Percentiles rank a stretch among this genome's conserved stretches.
These are phyloP conservation scores for Dichomitus squalens DNA, from an alignment of 1,284 basidiomycete genomes.

Conservation along the genomic window DNA sequence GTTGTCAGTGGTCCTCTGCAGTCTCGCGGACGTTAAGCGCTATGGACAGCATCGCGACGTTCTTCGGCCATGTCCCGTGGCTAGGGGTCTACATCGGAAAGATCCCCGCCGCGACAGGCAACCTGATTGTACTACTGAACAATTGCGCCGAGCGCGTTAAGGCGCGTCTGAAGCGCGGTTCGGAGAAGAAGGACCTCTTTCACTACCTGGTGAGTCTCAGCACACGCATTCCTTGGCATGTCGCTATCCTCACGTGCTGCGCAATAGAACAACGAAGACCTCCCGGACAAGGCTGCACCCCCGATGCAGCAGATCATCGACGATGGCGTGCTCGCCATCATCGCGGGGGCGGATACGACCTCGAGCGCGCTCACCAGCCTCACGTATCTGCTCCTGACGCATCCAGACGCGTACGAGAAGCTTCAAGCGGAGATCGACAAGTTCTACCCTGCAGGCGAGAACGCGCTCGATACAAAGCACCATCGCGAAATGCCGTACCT, in stretches of 20 bases:
- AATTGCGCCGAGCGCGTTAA: slow-evolving; percentile 5
- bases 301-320: slow-evolving; percentile 14
- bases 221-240: not conserved
- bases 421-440: slow-evolving; percentile 34
- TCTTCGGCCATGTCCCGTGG: slow-evolving; percentile 3
- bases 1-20: not conserved
- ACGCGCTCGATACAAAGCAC: slow-evolving; percentile 23
- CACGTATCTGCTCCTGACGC: slow-evolving; percentile 24
- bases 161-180: slow-evolving; percentile 12
- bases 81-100: not conserved
- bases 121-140: slow-evolving; percentile 4
- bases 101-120: slow-evolving; percentile 5
- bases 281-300: slow-evolving; percentile 9
- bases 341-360: slow-evolving; percentile 37
- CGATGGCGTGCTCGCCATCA: slow-evolving; percentile 22
- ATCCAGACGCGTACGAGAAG: slow-evolving; percentile 22
- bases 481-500: slow-evolving; percentile 33
- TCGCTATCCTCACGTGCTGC: not conserved
- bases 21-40: no score
- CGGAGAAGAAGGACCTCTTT: slow-evolving; percentile 24
- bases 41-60: not conserved
- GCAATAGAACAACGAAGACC: slow-evolving; percentile 27
- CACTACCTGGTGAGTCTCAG: slow-evolving; percentile 18
- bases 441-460: slow-evolving; percentile 28
- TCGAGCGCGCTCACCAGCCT: slow-evolving; percentile 25